A percentile compares a stretch with the other conserved stretches of the same genome.
Evolutionary conservation across 768 basidiomycete genomes (phyloP).

Genomic region (Termitomyces eurrhizus): DNA sequence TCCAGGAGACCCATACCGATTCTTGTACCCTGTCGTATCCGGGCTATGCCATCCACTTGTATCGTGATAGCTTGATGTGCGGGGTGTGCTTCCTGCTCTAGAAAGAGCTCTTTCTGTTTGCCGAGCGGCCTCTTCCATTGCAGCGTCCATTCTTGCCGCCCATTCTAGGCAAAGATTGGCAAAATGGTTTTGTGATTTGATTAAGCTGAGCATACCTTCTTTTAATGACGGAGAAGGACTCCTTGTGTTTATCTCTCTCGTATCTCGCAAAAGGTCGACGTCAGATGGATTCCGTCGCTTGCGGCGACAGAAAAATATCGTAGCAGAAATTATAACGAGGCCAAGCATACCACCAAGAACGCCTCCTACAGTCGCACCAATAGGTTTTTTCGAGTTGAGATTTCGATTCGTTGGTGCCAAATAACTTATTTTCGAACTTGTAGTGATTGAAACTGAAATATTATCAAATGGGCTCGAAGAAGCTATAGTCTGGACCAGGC

Average conservation of each 20-base stretch:
- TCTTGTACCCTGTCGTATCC: neutral
- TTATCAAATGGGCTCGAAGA: too few relatives aligned
- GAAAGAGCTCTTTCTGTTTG: constrained; percentile 8
- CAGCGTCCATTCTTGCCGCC: neutral
- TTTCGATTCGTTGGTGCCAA: too few relatives aligned
- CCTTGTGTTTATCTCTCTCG: neutral
- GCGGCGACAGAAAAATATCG: neutral
- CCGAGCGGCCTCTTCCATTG: constrained; percentile 9
- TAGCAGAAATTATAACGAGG: neutral
- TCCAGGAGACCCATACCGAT: neutral
- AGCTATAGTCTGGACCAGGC: too few relatives aligned
- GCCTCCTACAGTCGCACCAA: constrained; percentile 4
- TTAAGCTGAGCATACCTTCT: neutral
- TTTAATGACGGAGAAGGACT: neutral
- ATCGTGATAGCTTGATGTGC: neutral
- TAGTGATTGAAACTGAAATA: too few relatives aligned
- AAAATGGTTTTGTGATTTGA: neutral
- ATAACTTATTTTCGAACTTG: too few relatives aligned
- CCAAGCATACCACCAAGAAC: constrained; percentile 2
- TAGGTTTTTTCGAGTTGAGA: neutral
- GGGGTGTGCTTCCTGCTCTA: constrained; percentile 1
- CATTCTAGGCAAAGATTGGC: constrained; percentile 1
- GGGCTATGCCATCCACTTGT: constrained; percentile 2
- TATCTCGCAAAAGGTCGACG: neutral
- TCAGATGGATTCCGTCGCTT: neutral